Evolutionary conservation across 2,329 filamentous ascomycete genomes (phyloP).

Genomic region (Diaporthe vaccinii): DNA sequence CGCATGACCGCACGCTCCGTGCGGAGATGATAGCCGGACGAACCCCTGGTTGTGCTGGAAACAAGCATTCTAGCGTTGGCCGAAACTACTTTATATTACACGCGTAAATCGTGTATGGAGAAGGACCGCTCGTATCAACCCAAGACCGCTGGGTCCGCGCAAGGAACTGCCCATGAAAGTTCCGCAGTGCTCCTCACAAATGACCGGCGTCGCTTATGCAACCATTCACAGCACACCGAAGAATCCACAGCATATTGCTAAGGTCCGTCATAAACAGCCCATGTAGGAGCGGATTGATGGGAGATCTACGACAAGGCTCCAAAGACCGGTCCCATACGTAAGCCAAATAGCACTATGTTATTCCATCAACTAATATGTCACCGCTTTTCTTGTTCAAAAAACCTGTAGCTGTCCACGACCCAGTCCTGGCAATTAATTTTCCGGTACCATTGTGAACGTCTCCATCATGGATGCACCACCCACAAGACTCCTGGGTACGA

Average conservation of each 20-base stretch:
- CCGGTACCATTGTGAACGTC: background rate
- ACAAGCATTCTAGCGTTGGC: background rate
- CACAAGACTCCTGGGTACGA: background rate
- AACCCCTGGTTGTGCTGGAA: background rate
- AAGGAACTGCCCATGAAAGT: background rate
- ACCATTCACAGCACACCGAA: background rate
- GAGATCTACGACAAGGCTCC: background rate
- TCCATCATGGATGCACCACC: background rate
- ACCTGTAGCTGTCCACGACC: background rate
- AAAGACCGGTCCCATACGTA: background rate
- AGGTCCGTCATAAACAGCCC: background rate
- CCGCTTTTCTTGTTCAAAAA: background rate
- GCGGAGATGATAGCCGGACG: background rate
- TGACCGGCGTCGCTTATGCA: background rate
- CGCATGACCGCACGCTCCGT: background rate
- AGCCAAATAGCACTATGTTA: constrained; percentile 2
- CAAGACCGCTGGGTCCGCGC: background rate
- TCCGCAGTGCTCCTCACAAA: background rate
- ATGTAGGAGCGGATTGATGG: background rate
- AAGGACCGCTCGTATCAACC: background rate
- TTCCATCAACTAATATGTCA: too few relatives aligned
- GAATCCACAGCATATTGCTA: background rate
- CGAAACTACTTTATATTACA: background rate
- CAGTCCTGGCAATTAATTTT: background rate
- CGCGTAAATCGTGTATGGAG: background rate